Evolutionary conservation across 2,329 filamentous ascomycete species (phyloP).

Genomic region (Colletotrichum godetiae): DNA sequence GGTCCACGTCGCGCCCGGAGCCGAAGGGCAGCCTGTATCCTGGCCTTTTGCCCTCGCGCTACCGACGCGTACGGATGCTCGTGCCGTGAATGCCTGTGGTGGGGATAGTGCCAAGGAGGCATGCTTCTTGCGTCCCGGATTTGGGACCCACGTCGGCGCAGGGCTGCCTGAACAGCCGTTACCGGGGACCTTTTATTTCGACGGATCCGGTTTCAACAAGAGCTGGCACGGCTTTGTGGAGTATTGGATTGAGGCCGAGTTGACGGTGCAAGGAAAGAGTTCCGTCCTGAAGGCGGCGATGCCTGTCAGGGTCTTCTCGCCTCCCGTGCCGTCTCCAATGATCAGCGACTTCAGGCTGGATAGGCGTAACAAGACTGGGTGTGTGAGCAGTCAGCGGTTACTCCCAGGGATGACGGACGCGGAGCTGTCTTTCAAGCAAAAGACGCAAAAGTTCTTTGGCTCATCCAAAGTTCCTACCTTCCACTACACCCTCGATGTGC

Average conservation of each 20-base stretch:
- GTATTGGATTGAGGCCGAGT: constrained; percentile 46
- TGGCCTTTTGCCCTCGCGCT: constrained; percentile 46
- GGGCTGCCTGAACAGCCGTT: constrained; percentile 32
- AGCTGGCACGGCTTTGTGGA: constrained; percentile 46
- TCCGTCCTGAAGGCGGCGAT: constrained; percentile 31
- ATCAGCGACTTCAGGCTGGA: constrained; percentile 36
- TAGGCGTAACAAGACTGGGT: not conserved
- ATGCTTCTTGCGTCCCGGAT: constrained; percentile 35
- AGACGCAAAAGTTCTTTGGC: constrained; percentile 44
- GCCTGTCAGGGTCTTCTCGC: constrained; percentile 39
- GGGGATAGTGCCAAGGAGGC: constrained; percentile 1
- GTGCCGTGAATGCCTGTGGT: not conserved
- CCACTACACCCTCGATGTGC: constrained; percentile 40
- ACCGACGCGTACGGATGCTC: constrained; percentile 35
- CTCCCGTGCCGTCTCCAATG: constrained; percentile 21
- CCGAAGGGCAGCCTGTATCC: not conserved
- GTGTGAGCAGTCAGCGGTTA: constrained; percentile 41
- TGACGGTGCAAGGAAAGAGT: constrained; percentile 35
- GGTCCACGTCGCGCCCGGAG: constrained; percentile 38
- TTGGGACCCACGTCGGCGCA: not conserved
- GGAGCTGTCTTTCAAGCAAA: constrained; percentile 47
- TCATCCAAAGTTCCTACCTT: constrained; percentile 48
- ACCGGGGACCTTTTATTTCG: constrained; percentile 34
- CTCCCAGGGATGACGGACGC: constrained; percentile 44
- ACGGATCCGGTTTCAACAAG: constrained; percentile 1